phyloP scores from a whole-genome alignment of 371 early-diverging fungal genomes.

The Mucor saturninus region DNA sequence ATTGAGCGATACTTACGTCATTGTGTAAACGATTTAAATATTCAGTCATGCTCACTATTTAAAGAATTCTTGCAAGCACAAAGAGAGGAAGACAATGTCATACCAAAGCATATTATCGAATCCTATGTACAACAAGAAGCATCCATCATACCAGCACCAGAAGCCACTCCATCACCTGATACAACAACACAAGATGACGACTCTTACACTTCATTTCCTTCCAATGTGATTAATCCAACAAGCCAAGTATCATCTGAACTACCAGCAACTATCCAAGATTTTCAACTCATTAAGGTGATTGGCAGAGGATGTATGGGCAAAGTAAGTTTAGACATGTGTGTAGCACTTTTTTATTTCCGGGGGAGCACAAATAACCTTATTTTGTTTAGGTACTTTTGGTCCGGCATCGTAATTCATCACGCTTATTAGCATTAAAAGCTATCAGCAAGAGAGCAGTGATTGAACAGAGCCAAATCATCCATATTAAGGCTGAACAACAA shows the following conservation, averaged over 20 bases:
- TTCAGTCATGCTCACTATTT: constrained; percentile 45
- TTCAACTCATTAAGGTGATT: constrained; percentile 55
- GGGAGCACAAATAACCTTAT: constrained; percentile 1
- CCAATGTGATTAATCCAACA: neutral
- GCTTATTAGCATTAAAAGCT: constrained; percentile 93
- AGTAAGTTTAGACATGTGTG: constrained; percentile 13
- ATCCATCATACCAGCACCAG: neutral
- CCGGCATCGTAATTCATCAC: constrained; percentile 51
- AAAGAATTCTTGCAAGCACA: constrained; percentile 53
- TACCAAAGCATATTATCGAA: constrained; percentile 30
- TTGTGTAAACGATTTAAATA: constrained; percentile 41
- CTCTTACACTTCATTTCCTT: constrained; percentile 11
- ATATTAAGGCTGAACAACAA: constrained; percentile 54
- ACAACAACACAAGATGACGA: constrained; percentile 9
- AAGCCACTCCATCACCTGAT: constrained; percentile 12
- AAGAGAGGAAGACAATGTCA: constrained; percentile 47
- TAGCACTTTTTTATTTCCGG: constrained; percentile 2
- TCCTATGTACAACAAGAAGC: constrained; percentile 30
- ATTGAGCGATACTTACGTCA: constrained; percentile 46
- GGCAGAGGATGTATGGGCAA: constrained; percentile 64
- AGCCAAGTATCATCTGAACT: constrained; percentile 6
- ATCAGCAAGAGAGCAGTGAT: constrained; percentile 93
- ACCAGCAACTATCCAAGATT: constrained; percentile 46
- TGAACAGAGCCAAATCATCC: constrained; percentile 86
- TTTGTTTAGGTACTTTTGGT: constrained; percentile 83